Evolutionary conservation across 352 stramenopile genomes (phyloP).

Genomic region (Phytophthora capsici): DNA sequence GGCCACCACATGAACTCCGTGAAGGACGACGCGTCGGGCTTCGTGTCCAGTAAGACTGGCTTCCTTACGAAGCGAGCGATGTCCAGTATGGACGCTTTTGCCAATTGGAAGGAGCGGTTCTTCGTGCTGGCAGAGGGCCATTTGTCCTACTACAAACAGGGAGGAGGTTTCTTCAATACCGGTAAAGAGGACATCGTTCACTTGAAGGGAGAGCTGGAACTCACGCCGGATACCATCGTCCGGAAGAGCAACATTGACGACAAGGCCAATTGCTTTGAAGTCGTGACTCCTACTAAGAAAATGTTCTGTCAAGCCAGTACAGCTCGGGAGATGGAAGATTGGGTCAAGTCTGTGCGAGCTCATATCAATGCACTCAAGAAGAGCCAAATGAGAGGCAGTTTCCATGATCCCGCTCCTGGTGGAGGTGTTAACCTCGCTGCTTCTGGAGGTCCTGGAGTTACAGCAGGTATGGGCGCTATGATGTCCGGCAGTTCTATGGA

Average conservation of each 20-base stretch:
- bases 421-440: slow-evolving; percentile 34
- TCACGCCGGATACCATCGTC: slow-evolving; percentile 82
- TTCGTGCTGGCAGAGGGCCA: slow-evolving; percentile 86
- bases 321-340: slow-evolving; percentile 86
- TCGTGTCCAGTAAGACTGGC: slow-evolving; percentile 84
- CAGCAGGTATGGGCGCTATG: slow-evolving; percentile 8
- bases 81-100: slow-evolving; percentile 88
- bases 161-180: slow-evolving; percentile 85
- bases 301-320: slow-evolving; percentile 89
- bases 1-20: slow-evolving; percentile 3
- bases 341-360: slow-evolving; percentile 84
- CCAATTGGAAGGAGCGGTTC: slow-evolving; percentile 90
- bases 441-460: slow-evolving; percentile 35
- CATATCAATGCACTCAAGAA: slow-evolving; percentile 84
- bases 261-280: slow-evolving; percentile 89
- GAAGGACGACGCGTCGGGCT: slow-evolving; percentile 49
- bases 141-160: slow-evolving; percentile 89
- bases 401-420: slow-evolving; percentile 58
- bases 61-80: slow-evolving; percentile 89
- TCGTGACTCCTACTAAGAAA: slow-evolving; percentile 82
- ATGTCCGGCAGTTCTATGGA: slow-evolving; percentile 16
- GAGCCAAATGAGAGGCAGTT: slow-evolving; percentile 57
- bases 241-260: slow-evolving; percentile 88
- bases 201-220: slow-evolving; percentile 82
- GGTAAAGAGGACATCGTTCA: slow-evolving; percentile 89